Evolutionary conservation across 441 rosid species (phyloP).

Genomic region (Syzygium syzygioides): DNA sequence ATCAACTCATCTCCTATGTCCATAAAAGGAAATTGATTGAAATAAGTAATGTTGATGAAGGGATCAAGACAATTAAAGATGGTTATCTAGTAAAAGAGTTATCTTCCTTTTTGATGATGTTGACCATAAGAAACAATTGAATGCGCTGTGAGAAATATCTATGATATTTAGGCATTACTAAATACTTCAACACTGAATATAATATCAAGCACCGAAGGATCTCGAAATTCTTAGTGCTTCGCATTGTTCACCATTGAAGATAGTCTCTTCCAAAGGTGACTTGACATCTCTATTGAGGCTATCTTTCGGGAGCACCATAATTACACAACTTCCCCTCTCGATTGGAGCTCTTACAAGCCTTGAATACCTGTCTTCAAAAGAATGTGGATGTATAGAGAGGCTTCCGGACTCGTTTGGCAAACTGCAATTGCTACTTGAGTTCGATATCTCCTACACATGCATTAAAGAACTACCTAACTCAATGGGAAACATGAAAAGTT

Average conservation of each 20-base stretch:
- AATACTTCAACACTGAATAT: not conserved
- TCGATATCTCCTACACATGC: rapidly evolving
- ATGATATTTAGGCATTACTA: not conserved
- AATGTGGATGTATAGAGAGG: not conserved
- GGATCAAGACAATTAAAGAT: not conserved
- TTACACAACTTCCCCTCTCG: no score
- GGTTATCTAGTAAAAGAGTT: not conserved
- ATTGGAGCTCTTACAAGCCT: no score
- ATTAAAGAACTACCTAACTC: not conserved
- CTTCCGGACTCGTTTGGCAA: not conserved
- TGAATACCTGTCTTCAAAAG: not conserved
- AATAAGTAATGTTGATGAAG: not conserved
- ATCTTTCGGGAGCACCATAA: no score
- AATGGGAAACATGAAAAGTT: not conserved
- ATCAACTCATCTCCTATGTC: not conserved
- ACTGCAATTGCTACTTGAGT: not conserved
- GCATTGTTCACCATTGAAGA: not conserved
- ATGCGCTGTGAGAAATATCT: not conserved
- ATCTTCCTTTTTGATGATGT: not conserved
- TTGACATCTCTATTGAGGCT: not conserved
- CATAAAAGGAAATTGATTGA: not conserved
- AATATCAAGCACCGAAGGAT: not conserved
- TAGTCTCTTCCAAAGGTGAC: not conserved
- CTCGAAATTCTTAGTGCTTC: not conserved
- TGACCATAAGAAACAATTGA: not conserved